These are phyloP conservation scores for Eudorina sp. DNA, from an alignment of 139 green algal species.

Conservation along the genomic window DNA sequence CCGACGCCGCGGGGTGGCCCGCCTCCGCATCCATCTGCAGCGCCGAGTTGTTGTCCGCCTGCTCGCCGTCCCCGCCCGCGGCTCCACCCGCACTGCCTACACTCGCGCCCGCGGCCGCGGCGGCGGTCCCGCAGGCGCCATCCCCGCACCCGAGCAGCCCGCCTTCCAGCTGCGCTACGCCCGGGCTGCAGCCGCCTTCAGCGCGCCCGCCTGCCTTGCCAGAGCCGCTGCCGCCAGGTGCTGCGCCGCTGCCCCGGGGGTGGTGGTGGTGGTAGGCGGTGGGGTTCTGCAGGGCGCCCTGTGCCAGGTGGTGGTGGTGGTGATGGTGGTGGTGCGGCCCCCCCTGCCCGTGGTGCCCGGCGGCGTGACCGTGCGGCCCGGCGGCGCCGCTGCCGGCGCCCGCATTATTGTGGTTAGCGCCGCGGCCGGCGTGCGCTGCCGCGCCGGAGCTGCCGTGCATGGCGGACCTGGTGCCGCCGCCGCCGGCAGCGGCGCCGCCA, in stretches of 20 bases:
- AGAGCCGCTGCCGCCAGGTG: background rate
- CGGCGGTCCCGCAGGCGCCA: background rate
- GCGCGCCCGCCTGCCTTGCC: background rate
- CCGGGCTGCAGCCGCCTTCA: background rate
- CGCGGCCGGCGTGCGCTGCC: background rate
- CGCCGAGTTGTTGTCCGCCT: slow-evolving; percentile 4
- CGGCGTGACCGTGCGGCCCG: background rate
- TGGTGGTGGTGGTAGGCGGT: background rate
- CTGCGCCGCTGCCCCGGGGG: background rate
- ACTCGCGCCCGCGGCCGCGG: background rate
- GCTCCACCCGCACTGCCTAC: slow-evolving; percentile 39
- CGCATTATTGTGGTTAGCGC: background rate
- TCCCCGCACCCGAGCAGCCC: background rate
- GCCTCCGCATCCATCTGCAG: slow-evolving; percentile 23
- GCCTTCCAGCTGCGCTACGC: background rate
- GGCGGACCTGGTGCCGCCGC: background rate
- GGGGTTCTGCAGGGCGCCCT: background rate
- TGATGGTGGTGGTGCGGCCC: background rate
- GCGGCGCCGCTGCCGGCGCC: background rate
- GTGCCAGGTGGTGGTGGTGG: slow-evolving; percentile 4
- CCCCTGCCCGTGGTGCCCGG: background rate
- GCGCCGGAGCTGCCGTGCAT: slow-evolving; percentile 38
- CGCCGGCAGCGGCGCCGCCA: background rate
- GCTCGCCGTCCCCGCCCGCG: slow-evolving; percentile 23
- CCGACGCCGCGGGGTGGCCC: slow-evolving; percentile 55